Conservation (phyloP, 2,329 filamentous ascomycete genomes). For the Ophiocordyceps unilateralis region DNA sequence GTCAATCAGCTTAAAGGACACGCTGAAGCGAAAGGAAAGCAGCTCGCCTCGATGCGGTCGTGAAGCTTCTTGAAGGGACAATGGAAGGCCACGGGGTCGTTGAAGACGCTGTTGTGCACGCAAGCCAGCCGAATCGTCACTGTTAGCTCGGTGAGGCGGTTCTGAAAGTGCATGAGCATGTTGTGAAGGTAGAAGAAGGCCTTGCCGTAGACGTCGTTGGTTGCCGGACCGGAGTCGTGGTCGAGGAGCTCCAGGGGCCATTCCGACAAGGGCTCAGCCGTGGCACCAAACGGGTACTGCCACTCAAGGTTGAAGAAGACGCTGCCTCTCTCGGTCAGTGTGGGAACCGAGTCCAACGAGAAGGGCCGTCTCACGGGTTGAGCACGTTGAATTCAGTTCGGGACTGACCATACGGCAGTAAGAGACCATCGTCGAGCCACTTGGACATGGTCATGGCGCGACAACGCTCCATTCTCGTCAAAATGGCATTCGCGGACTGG, state of each 20-base stretch:
- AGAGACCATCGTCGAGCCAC: constrained; percentile 9
- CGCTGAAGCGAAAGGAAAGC: neutral
- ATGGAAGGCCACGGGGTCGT: neutral
- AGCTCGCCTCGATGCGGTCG: constrained; percentile 6
- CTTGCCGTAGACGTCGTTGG: constrained; percentile 12
- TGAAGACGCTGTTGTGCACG: neutral
- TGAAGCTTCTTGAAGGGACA: neutral
- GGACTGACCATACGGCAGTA: constrained; percentile 9
- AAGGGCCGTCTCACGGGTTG: constrained; percentile 8
- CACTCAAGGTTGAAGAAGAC: constrained; percentile 3
- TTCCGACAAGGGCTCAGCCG: constrained; percentile 10
- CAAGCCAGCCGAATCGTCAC: constrained; percentile 2
- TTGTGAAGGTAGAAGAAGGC: constrained; percentile 11
- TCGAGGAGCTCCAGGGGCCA: constrained; percentile 12
- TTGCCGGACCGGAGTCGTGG: constrained; percentile 3
- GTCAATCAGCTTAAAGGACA: no score
- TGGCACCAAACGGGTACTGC: constrained; percentile 1
- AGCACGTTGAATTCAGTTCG: constrained; percentile 2
- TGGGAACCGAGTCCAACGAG: neutral
- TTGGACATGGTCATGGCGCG: constrained; percentile 4
- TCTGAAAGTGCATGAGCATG: constrained; percentile 7
- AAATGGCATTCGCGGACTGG: neutral
- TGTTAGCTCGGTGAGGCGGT: neutral
- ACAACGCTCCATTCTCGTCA: constrained; percentile 6
- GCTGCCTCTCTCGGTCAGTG: constrained; percentile 2